phyloP scores from a whole-genome alignment of 805 yeast genomes.

The Yamadazyma sp. region DNA sequence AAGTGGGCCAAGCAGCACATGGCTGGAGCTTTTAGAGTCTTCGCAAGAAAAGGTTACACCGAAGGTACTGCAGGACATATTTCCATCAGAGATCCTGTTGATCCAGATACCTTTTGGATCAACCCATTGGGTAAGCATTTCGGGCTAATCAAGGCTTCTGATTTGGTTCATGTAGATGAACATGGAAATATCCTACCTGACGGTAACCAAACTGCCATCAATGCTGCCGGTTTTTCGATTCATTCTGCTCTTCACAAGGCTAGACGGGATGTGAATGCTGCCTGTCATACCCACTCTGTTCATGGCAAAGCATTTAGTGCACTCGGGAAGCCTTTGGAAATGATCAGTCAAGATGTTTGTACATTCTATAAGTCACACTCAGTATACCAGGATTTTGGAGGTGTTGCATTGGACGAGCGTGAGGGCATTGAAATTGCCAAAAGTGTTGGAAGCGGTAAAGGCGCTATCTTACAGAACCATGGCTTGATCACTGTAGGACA shows the following conservation, averaged over 20 bases:
- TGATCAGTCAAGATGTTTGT: slow-evolving; percentile 80
- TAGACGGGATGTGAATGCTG: slow-evolving; percentile 40
- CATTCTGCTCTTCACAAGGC: slow-evolving; percentile 40
- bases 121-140: slow-evolving; percentile 85
- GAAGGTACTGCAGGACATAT: slow-evolving; percentile 88
- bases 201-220: slow-evolving; percentile 39
- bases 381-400: slow-evolving; percentile 71
- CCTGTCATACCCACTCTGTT: slow-evolving; percentile 42
- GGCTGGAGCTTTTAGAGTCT: slow-evolving; percentile 83
- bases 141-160: slow-evolving; percentile 37
- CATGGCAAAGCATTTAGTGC: slow-evolving; percentile 41
- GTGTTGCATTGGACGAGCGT: slow-evolving; percentile 54
- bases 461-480: slow-evolving; percentile 34
- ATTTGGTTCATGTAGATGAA: slow-evolving; percentile 40
- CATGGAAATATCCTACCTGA: slow-evolving; percentile 38
- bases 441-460: slow-evolving; percentile 32
- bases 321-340: slow-evolving; percentile 52
- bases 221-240: slow-evolving; percentile 43
- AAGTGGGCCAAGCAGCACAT: slow-evolving; percentile 64
- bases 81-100: slow-evolving; percentile 79
- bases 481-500: slow-evolving; percentile 36
- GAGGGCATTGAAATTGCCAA: slow-evolving; percentile 33
- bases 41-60: slow-evolving; percentile 73
- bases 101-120: slow-evolving; percentile 83
- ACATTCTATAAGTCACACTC: slow-evolving; percentile 62